Conservation (phyloP, 139 green algal species). For the Volvox reticuliferus region DNA sequence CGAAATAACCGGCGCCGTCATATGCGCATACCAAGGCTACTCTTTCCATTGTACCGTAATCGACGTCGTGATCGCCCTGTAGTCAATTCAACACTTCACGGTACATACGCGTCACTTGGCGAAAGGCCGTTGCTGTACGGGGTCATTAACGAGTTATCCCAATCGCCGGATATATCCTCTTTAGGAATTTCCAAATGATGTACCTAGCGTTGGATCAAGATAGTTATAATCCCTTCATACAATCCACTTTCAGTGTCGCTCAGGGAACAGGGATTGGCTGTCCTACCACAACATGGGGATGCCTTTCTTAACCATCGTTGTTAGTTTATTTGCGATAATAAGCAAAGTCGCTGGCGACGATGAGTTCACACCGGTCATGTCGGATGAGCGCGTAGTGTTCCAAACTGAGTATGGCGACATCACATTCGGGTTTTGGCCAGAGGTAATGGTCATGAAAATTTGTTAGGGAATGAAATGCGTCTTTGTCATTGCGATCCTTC, state of each 20-base stretch:
- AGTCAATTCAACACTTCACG: too few species aligned
- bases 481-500: not conserved
- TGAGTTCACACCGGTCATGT: not conserved
- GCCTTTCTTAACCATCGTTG: not conserved
- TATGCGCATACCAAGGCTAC: slow-evolving; percentile 4
- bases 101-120: too few species aligned
- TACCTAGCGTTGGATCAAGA: too few species aligned
- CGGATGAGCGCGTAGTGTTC: slow-evolving; percentile 66
- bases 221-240: too few species aligned
- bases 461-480: not conserved
- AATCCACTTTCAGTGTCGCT: too few species aligned
- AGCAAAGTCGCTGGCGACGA: not conserved
- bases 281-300: not conserved
- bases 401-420: slow-evolving; percentile 79
- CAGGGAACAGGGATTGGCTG: too few species aligned
- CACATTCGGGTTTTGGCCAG: slow-evolving; percentile 71
- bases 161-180: too few species aligned
- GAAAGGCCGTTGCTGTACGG: too few species aligned
- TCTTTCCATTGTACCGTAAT: not conserved
- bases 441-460: not conserved
- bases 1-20: slow-evolving; percentile 24
- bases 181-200: too few species aligned
- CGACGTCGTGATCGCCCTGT: too few species aligned
- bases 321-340: not conserved
- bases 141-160: too few species aligned